phyloP scores from a whole-genome alignment of 164 flowering plant species.

The Vitis rupestris region DNA sequence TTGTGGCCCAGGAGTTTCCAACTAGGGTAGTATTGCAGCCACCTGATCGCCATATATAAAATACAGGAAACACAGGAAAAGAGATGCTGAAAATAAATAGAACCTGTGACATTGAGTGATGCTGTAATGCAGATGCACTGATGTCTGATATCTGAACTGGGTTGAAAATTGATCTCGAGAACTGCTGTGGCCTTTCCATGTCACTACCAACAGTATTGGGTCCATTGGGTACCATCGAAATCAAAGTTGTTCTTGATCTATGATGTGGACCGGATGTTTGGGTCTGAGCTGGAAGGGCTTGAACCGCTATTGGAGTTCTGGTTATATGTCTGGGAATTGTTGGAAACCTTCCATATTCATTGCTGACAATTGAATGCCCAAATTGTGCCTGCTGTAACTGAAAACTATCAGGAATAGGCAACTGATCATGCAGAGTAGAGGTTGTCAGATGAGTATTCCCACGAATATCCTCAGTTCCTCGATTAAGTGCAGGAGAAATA shows the following conservation, averaged over 20 bases:
- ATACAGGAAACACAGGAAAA: background rate
- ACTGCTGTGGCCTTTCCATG: slow-evolving; percentile 41
- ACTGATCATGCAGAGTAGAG: slow-evolving; percentile 21
- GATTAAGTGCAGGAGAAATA: slow-evolving; percentile 38
- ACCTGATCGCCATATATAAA: background rate
- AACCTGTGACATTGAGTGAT: slow-evolving; percentile 35
- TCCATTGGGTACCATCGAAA: slow-evolving; percentile 16
- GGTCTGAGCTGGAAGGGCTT: slow-evolving; percentile 63
- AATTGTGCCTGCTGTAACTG: slow-evolving; percentile 38
- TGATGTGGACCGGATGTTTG: slow-evolving; percentile 24
- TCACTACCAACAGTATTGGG: slow-evolving; percentile 15
- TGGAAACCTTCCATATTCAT: slow-evolving; percentile 33
- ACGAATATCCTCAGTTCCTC: slow-evolving; percentile 24
- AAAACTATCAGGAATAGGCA: slow-evolving; percentile 19
- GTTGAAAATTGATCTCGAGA: slow-evolving; percentile 18
- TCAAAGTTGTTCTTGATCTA: slow-evolving; percentile 23
- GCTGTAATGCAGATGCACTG: slow-evolving; percentile 26
- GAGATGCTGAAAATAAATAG: background rate
- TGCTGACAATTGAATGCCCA: slow-evolving; percentile 21
- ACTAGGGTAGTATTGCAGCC: too few relatives aligned
- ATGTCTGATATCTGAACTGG: slow-evolving; percentile 20
- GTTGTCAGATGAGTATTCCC: slow-evolving; percentile 16
- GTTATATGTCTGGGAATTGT: slow-evolving; percentile 31
- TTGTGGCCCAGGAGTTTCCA: too few relatives aligned
- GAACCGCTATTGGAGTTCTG: slow-evolving; percentile 57